A percentile compares a stretch with the other conserved stretches of the same genome.
These are phyloP conservation scores for Plenodomus biglobosus DNA, from an alignment of 2,329 filamentous ascomycete species.

Conservation along the genomic window DNA sequence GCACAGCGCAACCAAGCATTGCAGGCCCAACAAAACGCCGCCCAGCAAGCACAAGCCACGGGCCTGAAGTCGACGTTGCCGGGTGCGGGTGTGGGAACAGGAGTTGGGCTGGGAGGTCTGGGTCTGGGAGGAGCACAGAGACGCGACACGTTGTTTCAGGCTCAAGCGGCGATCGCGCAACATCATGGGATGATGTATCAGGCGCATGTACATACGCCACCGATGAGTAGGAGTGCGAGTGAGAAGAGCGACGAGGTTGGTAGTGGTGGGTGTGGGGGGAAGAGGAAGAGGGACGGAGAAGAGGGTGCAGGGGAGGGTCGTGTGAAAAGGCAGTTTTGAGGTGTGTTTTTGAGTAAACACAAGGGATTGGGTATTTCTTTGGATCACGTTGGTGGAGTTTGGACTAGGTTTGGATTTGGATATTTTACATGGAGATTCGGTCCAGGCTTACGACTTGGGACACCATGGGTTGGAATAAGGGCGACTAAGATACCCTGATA, in stretches of 20 bases:
- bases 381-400: not conserved
- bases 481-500: not conserved
- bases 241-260: slow-evolving; percentile 18
- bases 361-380: not conserved
- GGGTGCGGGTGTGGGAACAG: not conserved
- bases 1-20: slow-evolving; percentile 29
- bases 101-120: not conserved
- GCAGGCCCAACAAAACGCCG: slow-evolving; percentile 13
- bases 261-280: slow-evolving; percentile 9
- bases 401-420: not conserved
- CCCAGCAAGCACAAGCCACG: slow-evolving; percentile 2
- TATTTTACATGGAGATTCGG: not conserved
- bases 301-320: slow-evolving; percentile 1
- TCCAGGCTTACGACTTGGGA: not conserved
- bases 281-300: slow-evolving; percentile 26
- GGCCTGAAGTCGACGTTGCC: slow-evolving; percentile 6
- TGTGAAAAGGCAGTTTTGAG: slow-evolving; percentile 25
- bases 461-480: not conserved
- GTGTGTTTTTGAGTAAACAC: too few species aligned
- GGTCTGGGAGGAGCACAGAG: not conserved
- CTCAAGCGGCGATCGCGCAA: slow-evolving; percentile 7
- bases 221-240: slow-evolving; percentile 35
- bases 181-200: slow-evolving; percentile 6
- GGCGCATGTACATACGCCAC: slow-evolving; percentile 23
- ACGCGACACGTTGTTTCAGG: slow-evolving; percentile 2